Evolutionary conservation across 2,329 filamentous ascomycete genomes (phyloP), one percentile per base, ranked within the genome.

Genomic region (Microsporum canis): DNA sequence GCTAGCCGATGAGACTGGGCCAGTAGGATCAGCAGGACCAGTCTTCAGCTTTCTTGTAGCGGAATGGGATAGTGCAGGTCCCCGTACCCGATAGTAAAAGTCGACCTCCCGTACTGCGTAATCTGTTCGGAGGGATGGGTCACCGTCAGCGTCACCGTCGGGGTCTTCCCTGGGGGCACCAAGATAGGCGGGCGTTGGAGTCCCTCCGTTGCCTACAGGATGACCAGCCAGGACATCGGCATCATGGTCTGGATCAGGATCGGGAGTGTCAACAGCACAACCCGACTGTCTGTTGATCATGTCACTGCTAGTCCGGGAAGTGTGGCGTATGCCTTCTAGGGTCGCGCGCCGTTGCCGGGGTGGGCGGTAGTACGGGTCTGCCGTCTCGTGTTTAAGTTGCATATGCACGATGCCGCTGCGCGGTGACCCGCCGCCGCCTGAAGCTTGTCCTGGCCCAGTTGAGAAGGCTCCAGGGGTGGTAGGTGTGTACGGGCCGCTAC

Each of bases 31-130:
- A 6, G 91, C 91, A 1, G 94, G 94, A 0, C 94, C 94, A 3
- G 94, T 99, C 68, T 94, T 92, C 58, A 96, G 79, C 71, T 89
- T 92, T 57, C 94, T 83, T 23, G 88, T 90, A 0, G 88, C 88
- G 2, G 85, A 85, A 63, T 90, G 88, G 1, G 90, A 91, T 10
- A 97, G 77, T 0, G 92, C 90, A 23, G 91, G 89, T 0, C 94
- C 94, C 38, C 94, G 85, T 17, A 95, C 88, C 7, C 91, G 88
- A 69, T 99, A 97, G 75, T 97, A 97, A 69, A 96, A 96, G 72
- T 99, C 94, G 0, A 95, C 90, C 73, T 99, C 94, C 61, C 94
- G 87, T 0, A 92, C 94, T 1, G 91, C 87, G 70, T 97, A 97
- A 70, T 99, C 92, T 1, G 88, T 86, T 55, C 84, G 81, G 27